Evolutionary conservation across 257 asterid genomes (phyloP), one percentile per base, ranked within the genome.

Genomic region (Eustoma russellianum): DNA sequence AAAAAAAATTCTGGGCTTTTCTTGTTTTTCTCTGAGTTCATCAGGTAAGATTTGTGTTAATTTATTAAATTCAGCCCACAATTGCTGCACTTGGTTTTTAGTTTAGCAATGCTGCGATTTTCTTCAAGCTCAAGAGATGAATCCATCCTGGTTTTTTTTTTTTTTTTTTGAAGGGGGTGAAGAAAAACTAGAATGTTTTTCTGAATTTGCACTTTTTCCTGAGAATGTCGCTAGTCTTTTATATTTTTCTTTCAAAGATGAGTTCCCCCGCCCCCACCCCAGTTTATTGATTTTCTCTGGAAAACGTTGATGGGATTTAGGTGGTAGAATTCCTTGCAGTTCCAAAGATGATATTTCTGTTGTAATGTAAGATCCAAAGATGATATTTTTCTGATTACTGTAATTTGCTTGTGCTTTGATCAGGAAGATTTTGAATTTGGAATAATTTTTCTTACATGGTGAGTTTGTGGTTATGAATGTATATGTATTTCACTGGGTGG

Each of bases 391-490:
- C 30, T 24, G 3, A 24, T 24, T 64, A 38, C 46, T 65, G 64
- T 46, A 64, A 64, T 70, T 50, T 46, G 19, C 56, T 55, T 56
- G 52, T 57, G 51, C 43, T 30, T 54, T 73, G 41, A 60, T 33
- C 93, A 78, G 94, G 53, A 40, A 61, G 48, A 50, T 69, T 76
- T 62, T 65, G 44, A 50, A 64, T 2, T 65, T 67, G 28, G 73
- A 59, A 67, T 67, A 66, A 68, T 63, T 54, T 56, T 17, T 48
- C 17, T 59, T 62, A 66, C 17, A 87, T 88, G 96, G 96, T 87
- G 80, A 82, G 94, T 50, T 2, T n/a, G 0, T 5, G 17, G 11
- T 46, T 38, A 16, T n/a, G 43, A 59, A 34, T 54, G n/a, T n/a
- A 13, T 17, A 63, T 43, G 24, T 15, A 41, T 53, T 44, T 15